Conservation (phyloP, 352 stramenopile species). For the Globisporangium nagaii region DNA sequence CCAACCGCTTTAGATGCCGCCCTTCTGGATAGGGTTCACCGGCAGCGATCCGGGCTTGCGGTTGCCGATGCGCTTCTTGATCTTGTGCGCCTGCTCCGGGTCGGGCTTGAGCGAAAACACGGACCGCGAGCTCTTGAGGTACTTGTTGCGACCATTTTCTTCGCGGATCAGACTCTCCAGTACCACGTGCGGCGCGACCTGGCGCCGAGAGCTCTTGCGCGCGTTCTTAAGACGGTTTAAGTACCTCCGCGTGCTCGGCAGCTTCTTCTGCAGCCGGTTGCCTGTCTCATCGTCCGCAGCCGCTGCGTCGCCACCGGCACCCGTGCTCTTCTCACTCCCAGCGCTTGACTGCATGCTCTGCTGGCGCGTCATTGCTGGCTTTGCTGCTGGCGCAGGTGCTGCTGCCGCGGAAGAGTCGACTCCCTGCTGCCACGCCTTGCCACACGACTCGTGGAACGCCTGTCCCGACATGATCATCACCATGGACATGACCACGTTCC, state of each 20-base stretch:
- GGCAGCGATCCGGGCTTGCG: conserved; percentile 62
- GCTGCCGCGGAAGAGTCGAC: conserved; percentile 34
- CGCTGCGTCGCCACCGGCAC: conserved; percentile 3
- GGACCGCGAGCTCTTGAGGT: conserved; percentile 75
- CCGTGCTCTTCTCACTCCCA: conserved; percentile 21
- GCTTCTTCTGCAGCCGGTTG: conserved; percentile 60
- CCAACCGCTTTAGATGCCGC: conserved; percentile 33
- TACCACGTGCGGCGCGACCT: conserved; percentile 68
- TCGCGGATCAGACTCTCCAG: conserved; percentile 77
- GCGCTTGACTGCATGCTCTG: conserved; percentile 24
- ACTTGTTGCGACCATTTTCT: conserved; percentile 75
- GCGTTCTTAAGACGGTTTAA: conserved; percentile 74
- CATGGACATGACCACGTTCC: conserved; percentile 81
- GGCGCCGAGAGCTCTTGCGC: conserved; percentile 49
- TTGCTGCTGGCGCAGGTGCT: background rate
- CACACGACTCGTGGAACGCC: conserved; percentile 84
- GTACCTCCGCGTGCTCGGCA: conserved; percentile 77
- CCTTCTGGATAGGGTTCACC: conserved; percentile 60
- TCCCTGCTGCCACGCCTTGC: conserved; percentile 79
- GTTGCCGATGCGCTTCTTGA: conserved; percentile 71
- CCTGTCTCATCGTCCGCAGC: conserved; percentile 43
- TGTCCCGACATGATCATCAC: conserved; percentile 75
- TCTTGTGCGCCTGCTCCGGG: conserved; percentile 65
- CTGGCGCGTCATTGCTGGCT: conserved; percentile 25
- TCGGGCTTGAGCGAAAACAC: conserved; percentile 70